These are phyloP conservation scores for Elongisporangium anandrum DNA, from an alignment of 352 stramenopile species.

Conservation along the genomic window DNA sequence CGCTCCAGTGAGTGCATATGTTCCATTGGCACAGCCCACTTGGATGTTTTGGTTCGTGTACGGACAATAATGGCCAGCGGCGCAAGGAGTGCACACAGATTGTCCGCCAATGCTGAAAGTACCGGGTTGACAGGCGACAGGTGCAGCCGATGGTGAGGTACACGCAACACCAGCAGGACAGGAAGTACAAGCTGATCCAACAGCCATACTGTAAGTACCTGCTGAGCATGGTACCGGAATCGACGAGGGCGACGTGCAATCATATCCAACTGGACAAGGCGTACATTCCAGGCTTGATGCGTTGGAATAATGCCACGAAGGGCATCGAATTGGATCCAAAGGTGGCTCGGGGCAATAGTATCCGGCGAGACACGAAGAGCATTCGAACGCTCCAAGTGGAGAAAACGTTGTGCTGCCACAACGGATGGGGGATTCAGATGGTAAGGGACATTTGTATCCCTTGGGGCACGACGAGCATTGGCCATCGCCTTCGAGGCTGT, in stretches of 20 bases:
- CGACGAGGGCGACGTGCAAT: conserved; percentile 35
- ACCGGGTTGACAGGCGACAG: conserved; percentile 37
- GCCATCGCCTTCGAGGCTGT: conserved; percentile 35
- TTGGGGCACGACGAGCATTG: conserved; percentile 41
- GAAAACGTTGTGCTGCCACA: conserved; percentile 33
- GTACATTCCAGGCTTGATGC: conserved; percentile 33
- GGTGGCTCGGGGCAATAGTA: conserved; percentile 40
- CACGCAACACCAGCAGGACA: conserved; percentile 42
- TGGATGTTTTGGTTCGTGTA: conserved; percentile 35
- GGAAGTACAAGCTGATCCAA: conserved; percentile 25
- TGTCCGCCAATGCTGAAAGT: conserved; percentile 47
- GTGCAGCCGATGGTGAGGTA: conserved; percentile 15
- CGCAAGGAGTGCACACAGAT: conserved; percentile 44
- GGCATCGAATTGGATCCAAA: conserved; percentile 30
- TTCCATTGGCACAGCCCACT: conserved; percentile 38
- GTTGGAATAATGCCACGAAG: conserved; percentile 34
- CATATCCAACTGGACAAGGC: conserved; percentile 40
- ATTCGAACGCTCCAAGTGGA: conserved; percentile 21
- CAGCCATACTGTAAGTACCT: conserved; percentile 40
- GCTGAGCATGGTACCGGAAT: conserved; percentile 25
- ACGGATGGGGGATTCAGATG: conserved; percentile 24
- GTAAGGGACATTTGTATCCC: conserved; percentile 34
- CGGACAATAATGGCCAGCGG: conserved; percentile 55
- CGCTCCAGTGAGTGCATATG: conserved; percentile 41
- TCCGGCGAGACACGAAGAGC: conserved; percentile 33